Percentiles rank a stretch among this genome's conserved stretches.
Evolutionary conservation across 2,329 filamentous ascomycete genomes (phyloP).

Genomic region (Sporothrix dimorphospora): DNA sequence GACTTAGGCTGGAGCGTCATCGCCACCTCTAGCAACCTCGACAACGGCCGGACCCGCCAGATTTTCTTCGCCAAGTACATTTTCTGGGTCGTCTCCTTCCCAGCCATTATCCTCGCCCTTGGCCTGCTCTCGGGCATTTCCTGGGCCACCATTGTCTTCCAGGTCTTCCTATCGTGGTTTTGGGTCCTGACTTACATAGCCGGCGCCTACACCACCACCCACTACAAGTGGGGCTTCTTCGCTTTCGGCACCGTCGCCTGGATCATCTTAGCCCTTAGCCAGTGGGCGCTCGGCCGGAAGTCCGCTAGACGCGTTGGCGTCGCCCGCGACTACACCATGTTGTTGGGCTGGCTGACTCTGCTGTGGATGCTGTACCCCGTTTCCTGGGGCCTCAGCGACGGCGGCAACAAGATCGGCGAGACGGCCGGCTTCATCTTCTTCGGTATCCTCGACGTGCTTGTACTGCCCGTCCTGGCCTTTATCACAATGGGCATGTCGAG

Average conservation of each 20-base stretch:
- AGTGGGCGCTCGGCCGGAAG: constrained; percentile 47
- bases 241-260: constrained; percentile 55
- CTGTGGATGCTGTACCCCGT: constrained; percentile 60
- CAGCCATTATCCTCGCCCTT: constrained; percentile 49
- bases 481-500: constrained; percentile 50
- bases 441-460: constrained; percentile 56
- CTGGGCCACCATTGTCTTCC: constrained; percentile 60
- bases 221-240: constrained; percentile 63
- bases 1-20: constrained; percentile 53
- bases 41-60: constrained; percentile 45
- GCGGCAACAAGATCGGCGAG: constrained; percentile 54
- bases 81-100: constrained; percentile 58
- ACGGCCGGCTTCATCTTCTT: constrained; percentile 55
- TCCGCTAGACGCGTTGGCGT: constrained; percentile 49
- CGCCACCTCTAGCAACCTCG: constrained; percentile 39
- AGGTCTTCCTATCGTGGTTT: constrained; percentile 53
- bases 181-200: constrained; percentile 57
- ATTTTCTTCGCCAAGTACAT: constrained; percentile 61
- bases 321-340: constrained; percentile 48
- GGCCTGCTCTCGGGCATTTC: constrained; percentile 55
- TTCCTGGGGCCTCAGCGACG: constrained; percentile 56
- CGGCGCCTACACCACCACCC: constrained; percentile 51
- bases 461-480: constrained; percentile 50
- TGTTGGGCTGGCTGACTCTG: constrained; percentile 54
- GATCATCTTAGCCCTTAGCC: constrained; percentile 51